Evolutionary conservation across 2,329 filamentous ascomycete species (phyloP).

Genomic region (Hypoxylon rubiginosum): DNA sequence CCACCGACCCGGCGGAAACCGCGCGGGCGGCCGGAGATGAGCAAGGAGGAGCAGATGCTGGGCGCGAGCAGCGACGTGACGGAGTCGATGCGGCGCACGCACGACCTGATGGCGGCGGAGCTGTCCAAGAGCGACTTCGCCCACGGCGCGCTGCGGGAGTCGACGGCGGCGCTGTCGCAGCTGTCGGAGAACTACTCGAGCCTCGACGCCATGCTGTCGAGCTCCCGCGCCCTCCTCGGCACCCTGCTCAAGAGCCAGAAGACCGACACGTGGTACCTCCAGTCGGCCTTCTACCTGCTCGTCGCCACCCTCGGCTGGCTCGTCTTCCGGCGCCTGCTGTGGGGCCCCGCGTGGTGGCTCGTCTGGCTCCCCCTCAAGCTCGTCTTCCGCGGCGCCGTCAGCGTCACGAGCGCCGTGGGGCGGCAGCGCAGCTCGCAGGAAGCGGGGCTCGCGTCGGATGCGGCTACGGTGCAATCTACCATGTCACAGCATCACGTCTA

Average conservation of each 20-base stretch:
- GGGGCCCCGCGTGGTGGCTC: constrained; percentile 92
- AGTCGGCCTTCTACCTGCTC: constrained; percentile 88
- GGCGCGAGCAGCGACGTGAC: constrained; percentile 88
- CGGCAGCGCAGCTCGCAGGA: constrained; percentile 50
- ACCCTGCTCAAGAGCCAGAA: constrained; percentile 90
- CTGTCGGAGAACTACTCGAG: constrained; percentile 85
- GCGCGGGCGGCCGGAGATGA: constrained; percentile 51
- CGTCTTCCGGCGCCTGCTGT: constrained; percentile 84
- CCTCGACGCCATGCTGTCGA: constrained; percentile 81
- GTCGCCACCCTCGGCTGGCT: constrained; percentile 85
- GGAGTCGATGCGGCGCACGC: constrained; percentile 83
- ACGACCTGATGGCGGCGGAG: constrained; percentile 87
- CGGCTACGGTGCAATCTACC: not conserved
- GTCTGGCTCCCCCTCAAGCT: constrained; percentile 84
- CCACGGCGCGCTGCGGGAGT: constrained; percentile 87
- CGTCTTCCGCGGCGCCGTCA: constrained; percentile 70
- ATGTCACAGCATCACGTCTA: constrained; percentile 39
- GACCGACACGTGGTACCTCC: constrained; percentile 97
- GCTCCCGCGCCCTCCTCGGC: constrained; percentile 79
- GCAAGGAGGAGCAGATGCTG: constrained; percentile 76
- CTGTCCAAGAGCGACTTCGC: constrained; percentile 90
- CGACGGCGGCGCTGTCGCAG: constrained; percentile 83
- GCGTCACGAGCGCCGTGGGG: constrained; percentile 67
- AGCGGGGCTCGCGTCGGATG: constrained; percentile 36
- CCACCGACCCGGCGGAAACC: constrained; percentile 52